phyloP scores from a whole-genome alignment of 129 eudicot genomes.

The Flaveria trinervia region DNA sequence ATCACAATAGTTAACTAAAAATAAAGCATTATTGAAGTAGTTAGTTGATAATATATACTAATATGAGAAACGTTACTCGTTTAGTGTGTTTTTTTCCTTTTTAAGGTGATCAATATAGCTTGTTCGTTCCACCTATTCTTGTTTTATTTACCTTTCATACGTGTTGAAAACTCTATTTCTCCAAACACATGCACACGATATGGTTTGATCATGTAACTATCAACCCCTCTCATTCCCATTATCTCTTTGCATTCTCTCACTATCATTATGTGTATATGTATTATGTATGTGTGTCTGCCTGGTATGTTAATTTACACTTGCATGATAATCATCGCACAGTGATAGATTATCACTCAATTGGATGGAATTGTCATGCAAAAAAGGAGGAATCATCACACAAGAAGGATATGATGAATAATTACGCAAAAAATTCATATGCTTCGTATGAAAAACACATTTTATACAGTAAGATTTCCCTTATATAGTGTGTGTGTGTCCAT shows the following conservation, averaged over 20 bases:
- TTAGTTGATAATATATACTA: not conserved
- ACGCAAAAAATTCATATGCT: too few relatives aligned
- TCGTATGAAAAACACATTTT: too few relatives aligned
- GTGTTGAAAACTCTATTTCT: slow-evolving; percentile 22
- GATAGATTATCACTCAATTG: too few relatives aligned
- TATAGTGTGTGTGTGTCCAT: too few relatives aligned
- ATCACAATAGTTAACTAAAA: not conserved
- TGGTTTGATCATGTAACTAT: slow-evolving; percentile 5
- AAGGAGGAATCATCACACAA: too few relatives aligned
- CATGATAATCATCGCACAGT: too few relatives aligned
- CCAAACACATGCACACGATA: slow-evolving; percentile 24
- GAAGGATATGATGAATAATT: too few relatives aligned
- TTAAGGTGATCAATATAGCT: not conserved
- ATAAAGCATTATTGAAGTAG: not conserved
- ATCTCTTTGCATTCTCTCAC: not conserved
- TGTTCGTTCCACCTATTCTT: slow-evolving; percentile 2
- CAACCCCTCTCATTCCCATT: not conserved
- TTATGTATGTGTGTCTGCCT: too few relatives aligned
- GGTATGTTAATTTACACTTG: too few relatives aligned
- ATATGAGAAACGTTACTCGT: not conserved
- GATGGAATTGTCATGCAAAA: too few relatives aligned
- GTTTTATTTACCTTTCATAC: not conserved
- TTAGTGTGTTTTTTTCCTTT: not conserved
- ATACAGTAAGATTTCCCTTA: too few relatives aligned
- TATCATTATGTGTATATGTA: too few relatives aligned